These are phyloP conservation scores for Porcisia hertigi DNA, from an alignment of 208 protist genomes.

Conservation along the genomic window DNA sequence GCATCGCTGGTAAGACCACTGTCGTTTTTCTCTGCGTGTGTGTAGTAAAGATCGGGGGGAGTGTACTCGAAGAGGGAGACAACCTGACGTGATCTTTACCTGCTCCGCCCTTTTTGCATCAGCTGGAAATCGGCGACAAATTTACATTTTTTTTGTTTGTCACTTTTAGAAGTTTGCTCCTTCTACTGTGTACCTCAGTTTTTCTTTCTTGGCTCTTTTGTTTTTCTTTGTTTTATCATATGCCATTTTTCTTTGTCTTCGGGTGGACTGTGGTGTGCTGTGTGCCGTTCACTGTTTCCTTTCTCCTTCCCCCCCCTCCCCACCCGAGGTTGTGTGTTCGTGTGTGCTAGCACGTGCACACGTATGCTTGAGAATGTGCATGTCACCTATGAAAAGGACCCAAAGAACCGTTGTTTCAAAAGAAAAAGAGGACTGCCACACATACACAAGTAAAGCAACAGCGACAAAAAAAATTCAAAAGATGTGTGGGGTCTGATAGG, in stretches of 20 bases:
- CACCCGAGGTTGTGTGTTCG: background rate
- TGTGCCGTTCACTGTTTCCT: background rate
- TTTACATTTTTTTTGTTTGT: background rate
- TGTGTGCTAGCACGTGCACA: background rate
- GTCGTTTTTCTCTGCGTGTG: conserved; percentile 1
- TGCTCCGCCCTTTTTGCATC: background rate
- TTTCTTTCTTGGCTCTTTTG: background rate
- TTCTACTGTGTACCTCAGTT: background rate
- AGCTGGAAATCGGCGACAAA: background rate
- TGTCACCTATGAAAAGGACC: background rate
- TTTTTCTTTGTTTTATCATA: background rate
- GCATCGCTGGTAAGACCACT: background rate
- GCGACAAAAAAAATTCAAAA: background rate
- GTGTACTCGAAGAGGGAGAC: background rate
- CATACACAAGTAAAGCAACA: too few species aligned
- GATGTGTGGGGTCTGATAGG: background rate
- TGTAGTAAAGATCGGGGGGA: background rate
- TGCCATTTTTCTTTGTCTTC: background rate
- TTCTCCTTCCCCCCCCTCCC: background rate
- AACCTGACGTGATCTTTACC: background rate
- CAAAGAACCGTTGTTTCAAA: background rate
- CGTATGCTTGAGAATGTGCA: background rate
- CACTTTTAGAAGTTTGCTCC: background rate
- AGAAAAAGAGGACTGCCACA: background rate
- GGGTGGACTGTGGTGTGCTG: background rate